A percentile compares a stretch with the other conserved stretches of the same genome.
phyloP scores from a whole-genome alignment of 2,329 filamentous ascomycete genomes.

The Fusarium torulosum region DNA sequence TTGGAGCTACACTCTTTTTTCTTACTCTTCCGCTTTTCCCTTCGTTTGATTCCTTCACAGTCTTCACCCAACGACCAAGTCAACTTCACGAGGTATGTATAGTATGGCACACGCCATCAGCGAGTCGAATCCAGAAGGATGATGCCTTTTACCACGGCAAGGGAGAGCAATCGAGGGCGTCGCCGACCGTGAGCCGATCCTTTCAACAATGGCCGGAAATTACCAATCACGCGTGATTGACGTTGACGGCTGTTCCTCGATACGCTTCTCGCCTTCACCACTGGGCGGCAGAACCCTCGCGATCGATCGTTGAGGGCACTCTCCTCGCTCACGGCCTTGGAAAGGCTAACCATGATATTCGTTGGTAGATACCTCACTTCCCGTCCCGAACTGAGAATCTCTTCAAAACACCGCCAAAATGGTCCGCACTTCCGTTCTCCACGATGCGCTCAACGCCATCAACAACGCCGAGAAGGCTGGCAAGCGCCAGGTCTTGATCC shows the following conservation, averaged over 20 bases:
- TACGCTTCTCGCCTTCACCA: constrained; percentile 74
- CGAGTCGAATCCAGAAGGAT: constrained; percentile 55
- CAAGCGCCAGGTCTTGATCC: constrained; percentile 99
- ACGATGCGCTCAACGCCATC: constrained; percentile 99
- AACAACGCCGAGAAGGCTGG: constrained; percentile 99
- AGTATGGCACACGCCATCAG: constrained; percentile 51
- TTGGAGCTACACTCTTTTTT: constrained; percentile 25
- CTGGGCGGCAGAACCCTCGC: constrained; percentile 79
- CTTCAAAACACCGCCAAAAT: constrained; percentile 80
- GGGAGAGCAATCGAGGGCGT: constrained; percentile 69
- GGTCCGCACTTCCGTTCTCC: constrained; percentile 99
- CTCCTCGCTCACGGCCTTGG: constrained; percentile 71
- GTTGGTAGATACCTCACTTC: constrained; percentile 74
- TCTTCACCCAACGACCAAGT: constrained; percentile 45
- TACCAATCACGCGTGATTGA: neutral
- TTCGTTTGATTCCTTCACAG: constrained; percentile 45
- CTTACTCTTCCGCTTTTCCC: constrained; percentile 6
- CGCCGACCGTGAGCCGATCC: constrained; percentile 42
- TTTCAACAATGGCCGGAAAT: constrained; percentile 29
- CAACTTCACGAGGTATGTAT: constrained; percentile 62
- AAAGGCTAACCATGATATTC: constrained; percentile 69
- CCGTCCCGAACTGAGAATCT: constrained; percentile 83
- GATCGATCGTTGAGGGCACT: constrained; percentile 71
- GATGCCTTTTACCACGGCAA: constrained; percentile 66
- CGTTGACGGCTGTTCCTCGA: constrained; percentile 55